Conservation (phyloP, 169 alveolate species). For the Plasmodium fragile region DNA sequence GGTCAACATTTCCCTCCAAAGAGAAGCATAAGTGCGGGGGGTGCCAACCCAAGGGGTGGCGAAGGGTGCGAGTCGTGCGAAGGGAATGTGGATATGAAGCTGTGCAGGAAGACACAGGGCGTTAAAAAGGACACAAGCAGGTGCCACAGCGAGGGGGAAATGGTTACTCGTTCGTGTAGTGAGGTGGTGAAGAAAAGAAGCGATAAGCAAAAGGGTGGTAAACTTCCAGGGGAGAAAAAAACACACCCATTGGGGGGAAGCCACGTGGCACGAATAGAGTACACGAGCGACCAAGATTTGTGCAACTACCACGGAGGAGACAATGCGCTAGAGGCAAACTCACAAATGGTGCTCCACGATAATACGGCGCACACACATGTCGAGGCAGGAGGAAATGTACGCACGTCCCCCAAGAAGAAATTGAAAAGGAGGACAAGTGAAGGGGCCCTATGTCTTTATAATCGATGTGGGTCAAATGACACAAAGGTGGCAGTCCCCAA, state of each 20-base stretch:
- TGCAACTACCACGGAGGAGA: neutral
- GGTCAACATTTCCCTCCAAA: neutral
- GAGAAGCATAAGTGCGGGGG: neutral
- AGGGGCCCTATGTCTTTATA: neutral
- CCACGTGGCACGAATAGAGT: neutral
- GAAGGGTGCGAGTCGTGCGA: neutral
- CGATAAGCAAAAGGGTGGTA: neutral
- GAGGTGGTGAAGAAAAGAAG: conserved; percentile 12
- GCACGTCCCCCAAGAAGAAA: neutral
- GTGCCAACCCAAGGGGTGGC: neutral
- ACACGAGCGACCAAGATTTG: neutral
- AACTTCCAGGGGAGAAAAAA: neutral
- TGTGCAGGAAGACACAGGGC: neutral
- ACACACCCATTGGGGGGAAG: neutral
- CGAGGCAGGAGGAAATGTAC: neutral
- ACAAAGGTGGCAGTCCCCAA: neutral
- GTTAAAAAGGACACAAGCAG: neutral
- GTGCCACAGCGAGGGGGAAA: neutral
- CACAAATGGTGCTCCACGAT: neutral
- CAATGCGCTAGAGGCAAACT: neutral
- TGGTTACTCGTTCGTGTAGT: neutral
- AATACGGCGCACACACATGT: neutral
- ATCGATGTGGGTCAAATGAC: neutral
- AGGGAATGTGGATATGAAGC: neutral
- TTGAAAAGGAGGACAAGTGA: neutral